Conservation (phyloP, 2,329 filamentous ascomycete species). For the Cordyceps javanica region DNA sequence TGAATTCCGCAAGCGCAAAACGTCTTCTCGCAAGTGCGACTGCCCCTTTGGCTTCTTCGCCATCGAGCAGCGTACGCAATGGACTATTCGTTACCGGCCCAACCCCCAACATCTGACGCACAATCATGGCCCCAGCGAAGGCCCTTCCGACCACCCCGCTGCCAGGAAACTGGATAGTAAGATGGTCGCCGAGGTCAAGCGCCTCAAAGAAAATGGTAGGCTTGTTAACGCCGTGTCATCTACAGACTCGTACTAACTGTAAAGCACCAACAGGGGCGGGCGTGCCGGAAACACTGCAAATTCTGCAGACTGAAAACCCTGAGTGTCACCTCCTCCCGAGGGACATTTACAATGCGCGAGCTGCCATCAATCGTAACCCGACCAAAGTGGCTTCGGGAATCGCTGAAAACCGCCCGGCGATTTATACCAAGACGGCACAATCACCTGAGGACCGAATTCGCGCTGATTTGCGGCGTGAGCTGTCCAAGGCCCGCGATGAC, state of each 20-base stretch:
- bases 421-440: constrained; percentile 60
- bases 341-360: constrained; percentile 62
- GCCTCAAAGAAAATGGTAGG: constrained; percentile 59
- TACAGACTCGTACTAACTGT: constrained; percentile 25
- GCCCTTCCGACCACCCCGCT: constrained; percentile 59
- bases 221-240: constrained; percentile 18
- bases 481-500: constrained; percentile 52
- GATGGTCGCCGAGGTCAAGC: constrained; percentile 61
- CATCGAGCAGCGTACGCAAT: constrained; percentile 60
- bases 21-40: constrained; percentile 62
- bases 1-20: constrained; percentile 59
- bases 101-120: constrained; percentile 52
- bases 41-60: constrained; percentile 66
- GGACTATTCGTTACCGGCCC: constrained; percentile 60
- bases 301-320: constrained; percentile 57
- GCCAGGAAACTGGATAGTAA: constrained; percentile 61
- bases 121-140: constrained; percentile 62
- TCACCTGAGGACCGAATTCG: constrained; percentile 59
- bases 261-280: constrained; percentile 46
- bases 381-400: constrained; percentile 54
- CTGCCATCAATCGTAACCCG: constrained; percentile 60
- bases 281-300: constrained; percentile 60
- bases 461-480: constrained; percentile 54
- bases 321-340: constrained; percentile 57
- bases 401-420: constrained; percentile 55